Percentiles rank a stretch among this genome's conserved stretches.
Conservation (phyloP, 805 yeast genomes). For the Wickerhamia fluorescens region DNA sequence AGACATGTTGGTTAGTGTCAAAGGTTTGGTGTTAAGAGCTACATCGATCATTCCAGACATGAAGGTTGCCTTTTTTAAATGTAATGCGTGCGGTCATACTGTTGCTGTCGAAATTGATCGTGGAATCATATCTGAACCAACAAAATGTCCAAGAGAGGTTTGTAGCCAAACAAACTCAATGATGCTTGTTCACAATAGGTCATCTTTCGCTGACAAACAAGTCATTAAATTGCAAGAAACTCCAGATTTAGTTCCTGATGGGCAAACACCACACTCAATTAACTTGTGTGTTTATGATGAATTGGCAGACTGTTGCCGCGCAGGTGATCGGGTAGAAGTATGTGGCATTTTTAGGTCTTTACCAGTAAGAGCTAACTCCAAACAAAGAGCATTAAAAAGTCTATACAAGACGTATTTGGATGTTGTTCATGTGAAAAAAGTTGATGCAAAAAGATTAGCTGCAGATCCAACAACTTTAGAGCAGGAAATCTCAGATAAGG, state of each 20-base stretch:
- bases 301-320: constrained; percentile 86
- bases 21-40: constrained; percentile 83
- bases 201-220: constrained; percentile 92
- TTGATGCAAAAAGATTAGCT: constrained; percentile 75
- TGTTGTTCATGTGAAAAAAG: constrained; percentile 85
- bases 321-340: constrained; percentile 94
- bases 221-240: constrained; percentile 92
- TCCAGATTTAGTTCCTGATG: constrained; percentile 94
- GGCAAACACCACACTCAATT: constrained; percentile 96
- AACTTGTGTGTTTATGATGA: constrained; percentile 94
- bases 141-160: constrained; percentile 81
- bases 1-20: constrained; percentile 84
- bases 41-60: constrained; percentile 94
- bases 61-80: constrained; percentile 94
- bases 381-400: constrained; percentile 75
- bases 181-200: constrained; percentile 87
- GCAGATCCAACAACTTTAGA: constrained; percentile 64
- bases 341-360: constrained; percentile 92
- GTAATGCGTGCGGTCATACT: constrained; percentile 92
- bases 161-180: constrained; percentile 82
- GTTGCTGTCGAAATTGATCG: constrained; percentile 88
- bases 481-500: constrained; percentile 47
- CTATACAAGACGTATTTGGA: constrained; percentile 90
- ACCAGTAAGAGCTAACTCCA: constrained; percentile 82
- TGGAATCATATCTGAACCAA: constrained; percentile 90